Evolutionary conservation across 106 monocot genomes (phyloP), one percentile per base, ranked within the genome.

Genomic region (Allium cepa): DNA sequence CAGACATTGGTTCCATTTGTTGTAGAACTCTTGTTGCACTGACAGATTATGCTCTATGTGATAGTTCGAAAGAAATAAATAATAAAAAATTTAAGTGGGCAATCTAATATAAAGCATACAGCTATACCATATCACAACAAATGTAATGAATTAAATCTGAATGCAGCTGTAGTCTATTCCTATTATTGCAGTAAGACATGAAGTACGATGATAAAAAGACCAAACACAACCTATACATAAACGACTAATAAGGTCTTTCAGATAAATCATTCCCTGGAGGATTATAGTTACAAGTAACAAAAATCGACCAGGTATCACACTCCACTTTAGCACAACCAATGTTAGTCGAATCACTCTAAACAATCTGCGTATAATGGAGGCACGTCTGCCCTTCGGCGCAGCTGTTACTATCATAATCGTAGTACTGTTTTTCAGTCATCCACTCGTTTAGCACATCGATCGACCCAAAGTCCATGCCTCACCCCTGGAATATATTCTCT

Each of bases 201-300:
- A 36, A 36, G 36, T 3, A 4, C 3, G 36, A 36, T 36, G 36
- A 36, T 5, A 36, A 36, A 36, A 5, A 1, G 5, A 36, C 36
- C 36, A 36, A 36, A 36, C 36, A 5, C 36, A 36, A 36, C 1
- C 0, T 36, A 36, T 36, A 36, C 36, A 36, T 36, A 36, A 36
- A 36, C 5, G 5, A 36, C 36, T 36, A 55, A 15, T 55, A 55
- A 4, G 85, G 85, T 12, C 69, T 67, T 3, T 14, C 14, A 0
- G 78, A 73, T 7, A 62, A 26, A 55, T 66, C 1, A 53, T 85
- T 85, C 56, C 81, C 85, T 15, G 71, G 85, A 0, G 81, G 85
- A 67, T 78, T 62, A 59, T 85, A 85, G 67, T 81, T 69, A 56
- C 81, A 85, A 26, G 64, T 71, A 12, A 73, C 50, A 58, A 72